phyloP scores from a whole-genome alignment of 2,329 filamentous ascomycete species.

The Decorospora gaudefroyi region DNA sequence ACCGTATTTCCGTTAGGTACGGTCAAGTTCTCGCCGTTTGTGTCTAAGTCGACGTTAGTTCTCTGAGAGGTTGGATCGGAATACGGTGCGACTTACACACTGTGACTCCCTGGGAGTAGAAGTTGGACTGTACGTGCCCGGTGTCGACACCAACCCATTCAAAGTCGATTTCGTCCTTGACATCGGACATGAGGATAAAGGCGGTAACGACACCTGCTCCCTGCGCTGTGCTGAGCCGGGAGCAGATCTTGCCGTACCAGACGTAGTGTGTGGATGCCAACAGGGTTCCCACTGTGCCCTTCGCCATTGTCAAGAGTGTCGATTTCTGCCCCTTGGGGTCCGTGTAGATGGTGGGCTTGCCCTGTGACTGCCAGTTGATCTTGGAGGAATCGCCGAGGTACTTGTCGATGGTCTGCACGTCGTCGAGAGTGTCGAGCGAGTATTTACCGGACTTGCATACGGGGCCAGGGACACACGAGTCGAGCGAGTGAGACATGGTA shows the following conservation, averaged over 20 bases:
- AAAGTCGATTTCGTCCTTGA: conserved; percentile 98
- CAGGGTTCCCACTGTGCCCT: conserved; percentile 82
- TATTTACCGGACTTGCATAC: conserved; percentile 76
- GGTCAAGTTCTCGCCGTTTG: conserved; percentile 73
- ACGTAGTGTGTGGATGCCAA: conserved; percentile 84
- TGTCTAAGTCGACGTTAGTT: conserved; percentile 58
- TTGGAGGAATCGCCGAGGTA: conserved; percentile 83
- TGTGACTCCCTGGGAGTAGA: conserved; percentile 92
- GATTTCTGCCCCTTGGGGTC: conserved; percentile 50
- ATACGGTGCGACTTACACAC: conserved; percentile 67
- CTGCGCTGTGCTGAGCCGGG: conserved; percentile 80
- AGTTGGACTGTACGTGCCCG: conserved; percentile 84
- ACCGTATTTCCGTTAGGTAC: conserved; percentile 66
- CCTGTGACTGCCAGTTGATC: conserved; percentile 87
- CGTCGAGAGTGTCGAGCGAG: conserved; percentile 72
- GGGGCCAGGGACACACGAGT: conserved; percentile 83
- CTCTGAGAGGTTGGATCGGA: neutral
- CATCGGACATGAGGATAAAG: conserved; percentile 92
- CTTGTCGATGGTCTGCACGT: conserved; percentile 71
- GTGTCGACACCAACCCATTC: conserved; percentile 88
- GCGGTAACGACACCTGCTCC: conserved; percentile 92
- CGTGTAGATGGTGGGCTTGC: conserved; percentile 69
- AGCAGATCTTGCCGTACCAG: conserved; percentile 95
- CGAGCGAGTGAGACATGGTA: conserved; percentile 76
- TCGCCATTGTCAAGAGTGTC: conserved; percentile 85